Percentiles rank a stretch among this genome's conserved stretches.
Conservation (phyloP, 2,329 filamentous ascomycete genomes). For the Verruconis gallopava region DNA sequence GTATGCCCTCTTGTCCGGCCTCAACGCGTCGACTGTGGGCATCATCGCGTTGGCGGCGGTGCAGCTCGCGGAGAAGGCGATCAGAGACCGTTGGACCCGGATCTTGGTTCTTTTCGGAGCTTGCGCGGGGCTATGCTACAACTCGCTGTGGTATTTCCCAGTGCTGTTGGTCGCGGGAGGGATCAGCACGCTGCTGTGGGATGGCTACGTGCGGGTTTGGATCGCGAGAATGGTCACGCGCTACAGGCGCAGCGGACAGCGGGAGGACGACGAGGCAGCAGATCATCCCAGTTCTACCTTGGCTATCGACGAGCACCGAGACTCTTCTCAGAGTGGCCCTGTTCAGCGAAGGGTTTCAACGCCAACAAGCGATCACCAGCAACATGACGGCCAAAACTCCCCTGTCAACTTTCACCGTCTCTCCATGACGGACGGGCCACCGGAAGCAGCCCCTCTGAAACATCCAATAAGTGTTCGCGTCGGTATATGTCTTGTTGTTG, state of each 20-base stretch:
- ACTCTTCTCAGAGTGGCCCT: not conserved
- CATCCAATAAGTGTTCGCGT: slow-evolving; percentile 22
- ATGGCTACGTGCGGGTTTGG: slow-evolving; percentile 31
- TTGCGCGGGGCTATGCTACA: slow-evolving; percentile 55
- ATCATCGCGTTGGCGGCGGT: slow-evolving; percentile 59
- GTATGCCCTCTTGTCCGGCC: slow-evolving; percentile 56
- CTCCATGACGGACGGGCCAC: not conserved
- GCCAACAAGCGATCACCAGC: not conserved
- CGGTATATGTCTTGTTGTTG: slow-evolving; percentile 24
- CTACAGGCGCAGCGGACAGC: not conserved
- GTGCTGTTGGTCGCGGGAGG: slow-evolving; percentile 47
- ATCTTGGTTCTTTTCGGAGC: slow-evolving; percentile 51
- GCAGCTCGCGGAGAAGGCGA: slow-evolving; percentile 50
- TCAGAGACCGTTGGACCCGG: slow-evolving; percentile 50
- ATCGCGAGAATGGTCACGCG: not conserved
- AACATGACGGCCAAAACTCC: not conserved
- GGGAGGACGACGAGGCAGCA: not conserved
- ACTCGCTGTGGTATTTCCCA: slow-evolving; percentile 64
- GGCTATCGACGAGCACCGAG: not conserved
- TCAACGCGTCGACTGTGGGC: slow-evolving; percentile 61
- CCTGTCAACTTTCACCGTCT: not conserved
- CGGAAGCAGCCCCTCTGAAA: too few relatives aligned
- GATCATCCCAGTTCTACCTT: not conserved
- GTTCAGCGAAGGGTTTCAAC: not conserved
- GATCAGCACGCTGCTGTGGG: slow-evolving; percentile 40